Evolutionary conservation across 169 alveolate genomes (phyloP).

Genomic region (Cryptosporidium xiaoi): DNA sequence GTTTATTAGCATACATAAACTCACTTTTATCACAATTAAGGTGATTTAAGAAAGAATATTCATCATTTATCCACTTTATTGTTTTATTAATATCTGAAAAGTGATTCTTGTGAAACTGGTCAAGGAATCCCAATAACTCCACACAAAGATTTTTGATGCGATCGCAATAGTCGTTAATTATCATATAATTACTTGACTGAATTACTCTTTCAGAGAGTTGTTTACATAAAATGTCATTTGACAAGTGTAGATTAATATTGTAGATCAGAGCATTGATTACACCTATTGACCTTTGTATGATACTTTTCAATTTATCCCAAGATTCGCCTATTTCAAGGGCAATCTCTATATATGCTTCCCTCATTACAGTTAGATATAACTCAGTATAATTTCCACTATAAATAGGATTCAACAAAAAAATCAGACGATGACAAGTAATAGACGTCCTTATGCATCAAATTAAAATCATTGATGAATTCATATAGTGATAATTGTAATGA

Average conservation of each 20-base stretch:
- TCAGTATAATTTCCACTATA: background rate
- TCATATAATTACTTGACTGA: conserved; percentile 20
- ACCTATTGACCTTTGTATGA: conserved; percentile 37
- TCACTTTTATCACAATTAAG: conserved; percentile 17
- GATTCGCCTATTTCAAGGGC: conserved; percentile 38
- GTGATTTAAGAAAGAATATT: conserved; percentile 38
- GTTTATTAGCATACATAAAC: background rate
- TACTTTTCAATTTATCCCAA: conserved; percentile 14
- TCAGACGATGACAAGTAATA: background rate
- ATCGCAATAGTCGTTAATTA: conserved; percentile 7
- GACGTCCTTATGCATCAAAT: no score
- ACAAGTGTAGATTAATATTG: conserved; percentile 27
- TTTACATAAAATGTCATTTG: conserved; percentile 14
- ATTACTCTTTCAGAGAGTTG: conserved; percentile 24
- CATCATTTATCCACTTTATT: conserved; percentile 67
- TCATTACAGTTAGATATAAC: background rate
- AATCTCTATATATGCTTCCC: conserved; percentile 42
- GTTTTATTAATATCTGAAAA: conserved; percentile 18
- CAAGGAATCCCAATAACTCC: conserved; percentile 7
- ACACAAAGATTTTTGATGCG: conserved; percentile 20
- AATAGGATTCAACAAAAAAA: background rate
- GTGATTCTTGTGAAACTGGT: conserved; percentile 2
- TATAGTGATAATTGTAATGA: no score
- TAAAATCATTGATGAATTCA: no score
- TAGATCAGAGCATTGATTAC: background rate